Evolutionary conservation across 2,329 filamentous ascomycete species (phyloP), one percentile per base, ranked within the genome.

Genomic region (Paracamarosporium sp.): DNA sequence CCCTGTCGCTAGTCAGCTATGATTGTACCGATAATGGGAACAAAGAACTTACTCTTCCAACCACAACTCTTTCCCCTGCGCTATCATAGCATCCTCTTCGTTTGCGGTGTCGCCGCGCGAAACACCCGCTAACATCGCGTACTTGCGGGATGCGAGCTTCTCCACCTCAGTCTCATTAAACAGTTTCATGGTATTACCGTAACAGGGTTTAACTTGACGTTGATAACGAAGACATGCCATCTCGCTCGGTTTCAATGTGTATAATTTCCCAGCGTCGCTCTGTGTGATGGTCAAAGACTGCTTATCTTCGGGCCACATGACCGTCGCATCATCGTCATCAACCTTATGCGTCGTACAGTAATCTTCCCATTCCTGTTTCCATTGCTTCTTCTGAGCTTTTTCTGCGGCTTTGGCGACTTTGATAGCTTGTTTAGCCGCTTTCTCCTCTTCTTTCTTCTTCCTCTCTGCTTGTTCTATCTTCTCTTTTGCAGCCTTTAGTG

Each of bases 181-280:
- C 11, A 66, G 24, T 1, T 60, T 64, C 36, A 57, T 60, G 8
- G 31, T 53, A 2, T 57, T 60, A 0, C 43, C 44, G n/a, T 62
- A 58, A 35, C 55, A 8, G 20, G 50, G 50, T 27, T 58, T 62
- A 46, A 40, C 41, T 45, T 61, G 55, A 33, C 59, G 61, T 20
- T 54, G 62, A 25, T 60, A 55, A 12, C 25, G 25, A 3, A 64
- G 12, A 2, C 47, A 40, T 1, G 2, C 27, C 27, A 66, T 17
- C 2, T 63, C 61, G 15, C 51, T 57, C 17, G 56, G 56, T 50
- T 62, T 66, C 28, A 66, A 28, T 1, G 52, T 56, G n/a, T 64
- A 66, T 15, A 57, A 55, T 27, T 61, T 57, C 13, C 50, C 17
- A 2, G 51, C 55, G n/a, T 64, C 58, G 2, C 53, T 62, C 20